Evolutionary conservation across 768 basidiomycete genomes (phyloP).

Genomic region (Lentinus brumalis): DNA sequence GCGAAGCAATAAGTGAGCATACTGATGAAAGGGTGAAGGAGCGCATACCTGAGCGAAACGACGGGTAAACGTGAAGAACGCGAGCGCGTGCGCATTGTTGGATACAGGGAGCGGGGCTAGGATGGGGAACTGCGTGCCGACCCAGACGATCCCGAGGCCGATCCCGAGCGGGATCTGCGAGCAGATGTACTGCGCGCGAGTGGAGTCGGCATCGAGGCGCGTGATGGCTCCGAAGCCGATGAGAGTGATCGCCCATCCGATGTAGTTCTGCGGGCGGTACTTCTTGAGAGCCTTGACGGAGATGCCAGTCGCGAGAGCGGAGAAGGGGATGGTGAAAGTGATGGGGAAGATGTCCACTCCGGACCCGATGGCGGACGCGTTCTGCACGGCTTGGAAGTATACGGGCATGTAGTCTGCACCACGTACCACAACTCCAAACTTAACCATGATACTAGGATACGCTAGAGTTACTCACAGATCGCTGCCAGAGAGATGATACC

Average conservation of each 20-base stretch:
- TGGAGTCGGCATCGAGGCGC: slow-evolving; percentile 25
- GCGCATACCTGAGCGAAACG: slow-evolving; percentile 21
- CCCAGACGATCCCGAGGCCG: slow-evolving; percentile 30
- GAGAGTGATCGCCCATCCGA: slow-evolving; percentile 37
- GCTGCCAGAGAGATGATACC: background rate
- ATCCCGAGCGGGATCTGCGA: slow-evolving; percentile 25
- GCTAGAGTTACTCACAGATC: background rate
- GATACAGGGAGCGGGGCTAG: slow-evolving; percentile 23
- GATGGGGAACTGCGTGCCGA: slow-evolving; percentile 1
- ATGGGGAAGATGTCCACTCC: slow-evolving; percentile 39
- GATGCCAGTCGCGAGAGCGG: slow-evolving; percentile 38
- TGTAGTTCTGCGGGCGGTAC: slow-evolving; percentile 34
- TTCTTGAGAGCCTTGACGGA: slow-evolving; percentile 29
- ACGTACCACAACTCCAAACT: background rate
- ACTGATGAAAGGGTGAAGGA: background rate
- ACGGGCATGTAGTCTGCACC: slow-evolving; percentile 41
- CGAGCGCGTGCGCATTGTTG: slow-evolving; percentile 35
- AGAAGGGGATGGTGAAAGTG: slow-evolving; percentile 38
- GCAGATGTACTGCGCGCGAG: slow-evolving; percentile 12
- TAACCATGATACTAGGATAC: too few relatives aligned
- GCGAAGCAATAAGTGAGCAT: background rate
- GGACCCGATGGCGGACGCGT: slow-evolving; percentile 36
- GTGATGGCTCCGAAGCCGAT: slow-evolving; percentile 38
- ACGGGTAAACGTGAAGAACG: slow-evolving; percentile 29
- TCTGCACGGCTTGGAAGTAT: slow-evolving; percentile 47